Conservation (phyloP, 2,329 filamentous ascomycete species). For the Immersiporthe knoxdaviesiana region DNA sequence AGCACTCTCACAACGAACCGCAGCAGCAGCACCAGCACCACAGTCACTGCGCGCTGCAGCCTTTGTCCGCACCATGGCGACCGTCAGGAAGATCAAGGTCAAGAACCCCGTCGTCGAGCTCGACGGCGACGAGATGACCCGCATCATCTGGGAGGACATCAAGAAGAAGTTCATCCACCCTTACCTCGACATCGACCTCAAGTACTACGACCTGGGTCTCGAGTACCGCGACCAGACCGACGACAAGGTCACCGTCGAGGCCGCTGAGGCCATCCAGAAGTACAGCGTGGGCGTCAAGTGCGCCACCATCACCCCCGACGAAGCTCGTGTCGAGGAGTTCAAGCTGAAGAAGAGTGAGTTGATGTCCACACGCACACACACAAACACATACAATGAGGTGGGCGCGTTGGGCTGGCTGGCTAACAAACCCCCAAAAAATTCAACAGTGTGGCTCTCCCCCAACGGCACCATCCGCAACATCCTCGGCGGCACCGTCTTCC, state of each 20-base stretch:
- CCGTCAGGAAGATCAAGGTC: conserved; percentile 90
- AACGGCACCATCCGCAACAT: conserved; percentile 84
- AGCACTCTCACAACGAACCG: conserved; percentile 34
- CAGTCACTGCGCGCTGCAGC: conserved; percentile 23
- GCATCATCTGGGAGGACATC: conserved; percentile 99
- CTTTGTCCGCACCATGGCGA: conserved; percentile 54
- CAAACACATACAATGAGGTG: too few species aligned
- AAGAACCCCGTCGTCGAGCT: conserved; percentile 98
- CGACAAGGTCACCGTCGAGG: conserved; percentile 93
- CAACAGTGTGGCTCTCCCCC: conserved; percentile 95
- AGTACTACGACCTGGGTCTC: conserved; percentile 95
- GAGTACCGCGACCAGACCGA: conserved; percentile 95
- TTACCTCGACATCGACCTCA: conserved; percentile 95
- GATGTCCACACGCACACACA: not conserved
- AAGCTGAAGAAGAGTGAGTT: conserved; percentile 93
- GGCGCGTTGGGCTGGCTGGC: not conserved
- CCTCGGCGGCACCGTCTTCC: conserved; percentile 94
- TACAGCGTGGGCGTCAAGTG: conserved; percentile 99
- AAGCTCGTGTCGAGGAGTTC: conserved; percentile 95
- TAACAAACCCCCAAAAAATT: conserved; percentile 18
- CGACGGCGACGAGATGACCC: conserved; percentile 94
- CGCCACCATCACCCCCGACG: conserved; percentile 97
- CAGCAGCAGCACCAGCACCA: conserved; percentile 34
- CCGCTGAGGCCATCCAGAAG: conserved; percentile 97
- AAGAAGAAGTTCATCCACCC: conserved; percentile 98